These are phyloP conservation scores for Ceratocystis cacaofunesta DNA, from an alignment of 2,329 filamentous ascomycete genomes.

Conservation along the genomic window DNA sequence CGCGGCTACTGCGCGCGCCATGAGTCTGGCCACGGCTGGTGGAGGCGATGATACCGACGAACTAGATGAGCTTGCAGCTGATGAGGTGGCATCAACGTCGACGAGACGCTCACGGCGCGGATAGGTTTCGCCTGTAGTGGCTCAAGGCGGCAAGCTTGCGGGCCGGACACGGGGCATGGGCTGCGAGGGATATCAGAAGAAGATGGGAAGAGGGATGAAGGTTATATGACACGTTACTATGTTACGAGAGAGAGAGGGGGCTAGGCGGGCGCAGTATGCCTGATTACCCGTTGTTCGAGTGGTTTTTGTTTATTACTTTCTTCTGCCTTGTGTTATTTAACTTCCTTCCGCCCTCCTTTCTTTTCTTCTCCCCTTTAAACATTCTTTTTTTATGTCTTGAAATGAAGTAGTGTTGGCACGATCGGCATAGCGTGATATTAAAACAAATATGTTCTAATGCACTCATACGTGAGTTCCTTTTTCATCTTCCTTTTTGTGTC, in stretches of 20 bases:
- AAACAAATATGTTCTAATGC: not conserved
- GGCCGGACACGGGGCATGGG: not conserved
- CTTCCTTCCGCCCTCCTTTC: not conserved
- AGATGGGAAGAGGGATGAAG: not conserved
- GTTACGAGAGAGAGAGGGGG: not conserved
- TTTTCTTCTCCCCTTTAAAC: not conserved
- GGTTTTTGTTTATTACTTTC: not conserved
- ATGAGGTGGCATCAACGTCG: slow-evolving; percentile 21
- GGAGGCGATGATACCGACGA: slow-evolving; percentile 36
- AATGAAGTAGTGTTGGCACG: not conserved
- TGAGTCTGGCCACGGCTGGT: slow-evolving; percentile 26
- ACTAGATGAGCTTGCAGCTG: slow-evolving; percentile 33
- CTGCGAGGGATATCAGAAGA: not conserved
- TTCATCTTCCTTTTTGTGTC: not conserved
- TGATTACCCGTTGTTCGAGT: not conserved
- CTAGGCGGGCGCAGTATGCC: not conserved
- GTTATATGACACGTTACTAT: not conserved
- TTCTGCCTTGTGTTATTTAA: slow-evolving; percentile 3
- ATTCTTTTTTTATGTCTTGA: not conserved
- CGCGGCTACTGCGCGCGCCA: slow-evolving; percentile 21
- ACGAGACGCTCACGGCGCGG: slow-evolving; percentile 16
- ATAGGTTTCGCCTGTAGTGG: slow-evolving; percentile 8
- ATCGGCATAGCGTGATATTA: not conserved
- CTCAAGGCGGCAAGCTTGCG: not conserved
- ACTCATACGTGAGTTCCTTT: not conserved